Evolutionary conservation across 306 rosid genomes (phyloP), one percentile per base, ranked within the genome.

Genomic region (Canavalia ensiformis): DNA sequence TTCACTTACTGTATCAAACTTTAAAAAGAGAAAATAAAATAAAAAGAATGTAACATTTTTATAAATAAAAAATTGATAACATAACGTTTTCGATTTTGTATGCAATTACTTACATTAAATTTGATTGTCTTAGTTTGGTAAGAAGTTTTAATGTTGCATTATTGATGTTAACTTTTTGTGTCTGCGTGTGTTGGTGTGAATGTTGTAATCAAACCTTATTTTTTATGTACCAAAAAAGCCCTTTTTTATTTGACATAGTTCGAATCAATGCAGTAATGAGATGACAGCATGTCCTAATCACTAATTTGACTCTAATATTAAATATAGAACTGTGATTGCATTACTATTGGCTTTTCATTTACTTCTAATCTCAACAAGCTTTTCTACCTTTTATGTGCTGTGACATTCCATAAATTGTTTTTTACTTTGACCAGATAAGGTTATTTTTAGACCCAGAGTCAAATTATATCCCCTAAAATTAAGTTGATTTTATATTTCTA

Each of bases 371-470:
- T 42, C 60, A 33, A 78, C 39, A 18, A n/a, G 75, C 18, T 4
- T 11, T 41, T 68, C 56, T 78, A 55, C 49, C 29, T 78, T 68
- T 56, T 55, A 56, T 68, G 59, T 68, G 57, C 1, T 42, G 69
- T 78, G 29, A 6, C 29, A 30, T 67, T 12, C 45, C 66, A 41
- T 67, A 42, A 54, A 66, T 41, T 65, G 42, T 10, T 7, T 41
- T n/a, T 56, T 54, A 34, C 11, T 69, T 58, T 58, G 63, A 46
- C 60, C 33, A 18, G 7, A 5, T 7, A 47, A 45, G 31, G 68
- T 57, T 59, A 11, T 62, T 51, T 59, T 80, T 47, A 47, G 54
- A 59, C 49, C 46, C 9, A n/a, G 13, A 31, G 33, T 34, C 12
- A 42, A 55, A 68, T 0, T 55, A 68, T 25, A 35, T 8, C 28